Evolutionary conservation across 345 rosid species (phyloP).

Genomic region (Salix purpurea): DNA sequence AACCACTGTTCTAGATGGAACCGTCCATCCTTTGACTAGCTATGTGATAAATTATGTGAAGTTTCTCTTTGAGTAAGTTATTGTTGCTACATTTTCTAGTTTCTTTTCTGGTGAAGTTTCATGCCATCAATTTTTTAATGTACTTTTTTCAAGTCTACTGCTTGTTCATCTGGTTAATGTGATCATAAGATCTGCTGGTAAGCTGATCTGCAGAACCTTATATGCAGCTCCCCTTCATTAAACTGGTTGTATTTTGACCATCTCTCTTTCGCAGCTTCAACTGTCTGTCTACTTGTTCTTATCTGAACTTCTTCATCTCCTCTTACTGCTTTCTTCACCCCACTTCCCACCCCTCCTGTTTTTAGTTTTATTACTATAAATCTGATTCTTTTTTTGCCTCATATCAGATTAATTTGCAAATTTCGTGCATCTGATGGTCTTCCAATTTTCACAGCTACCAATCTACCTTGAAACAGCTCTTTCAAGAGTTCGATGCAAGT

Average conservation of each 20-base stretch:
- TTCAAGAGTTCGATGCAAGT: slow-evolving; percentile 60
- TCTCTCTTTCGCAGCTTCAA: too few relatives aligned
- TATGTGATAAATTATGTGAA: slow-evolving; percentile 93
- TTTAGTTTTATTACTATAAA: too few relatives aligned
- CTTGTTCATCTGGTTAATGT: background rate
- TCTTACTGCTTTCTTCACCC: too few relatives aligned
- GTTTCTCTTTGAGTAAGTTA: slow-evolving; percentile 86
- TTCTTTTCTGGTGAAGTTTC: background rate
- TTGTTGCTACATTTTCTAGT: background rate
- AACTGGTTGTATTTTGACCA: too few relatives aligned
- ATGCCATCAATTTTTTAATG: background rate
- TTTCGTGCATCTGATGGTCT: slow-evolving; percentile 8
- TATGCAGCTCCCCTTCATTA: too few relatives aligned
- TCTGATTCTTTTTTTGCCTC: too few relatives aligned
- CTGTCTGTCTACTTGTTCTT: too few relatives aligned
- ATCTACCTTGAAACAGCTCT: slow-evolving; percentile 74
- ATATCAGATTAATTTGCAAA: background rate
- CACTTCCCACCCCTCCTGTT: too few relatives aligned
- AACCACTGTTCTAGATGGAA: slow-evolving; percentile 93
- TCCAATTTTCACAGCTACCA: slow-evolving; percentile 56
- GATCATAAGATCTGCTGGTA: background rate
- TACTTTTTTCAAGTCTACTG: background rate
- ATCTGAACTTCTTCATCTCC: too few relatives aligned
- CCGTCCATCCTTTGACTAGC: slow-evolving; percentile 97
- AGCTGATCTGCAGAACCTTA: too few relatives aligned